Percentiles rank a stretch among this genome's conserved stretches.
Evolutionary conservation across 164 flowering plant species (phyloP).

Genomic region (Brasenia schreberi): DNA sequence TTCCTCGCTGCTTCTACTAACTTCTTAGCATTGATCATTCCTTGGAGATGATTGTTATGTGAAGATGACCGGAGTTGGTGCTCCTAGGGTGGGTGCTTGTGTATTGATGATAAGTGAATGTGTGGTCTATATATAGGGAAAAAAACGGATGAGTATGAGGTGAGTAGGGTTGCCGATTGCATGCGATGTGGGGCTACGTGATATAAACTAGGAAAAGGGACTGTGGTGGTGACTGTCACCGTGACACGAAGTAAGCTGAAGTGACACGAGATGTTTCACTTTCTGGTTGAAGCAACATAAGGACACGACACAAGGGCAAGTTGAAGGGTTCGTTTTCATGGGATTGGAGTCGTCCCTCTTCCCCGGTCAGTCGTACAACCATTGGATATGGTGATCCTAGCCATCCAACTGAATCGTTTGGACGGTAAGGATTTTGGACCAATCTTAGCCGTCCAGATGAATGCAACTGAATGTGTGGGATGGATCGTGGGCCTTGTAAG

Average conservation of each 20-base stretch:
- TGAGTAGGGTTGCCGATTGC: neutral
- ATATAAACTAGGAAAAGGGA: neutral
- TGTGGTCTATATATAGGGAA: neutral
- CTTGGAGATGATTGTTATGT: neutral
- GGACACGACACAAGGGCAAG: too few species aligned
- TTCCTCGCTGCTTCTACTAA: constrained; percentile 12
- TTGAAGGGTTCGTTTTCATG: neutral
- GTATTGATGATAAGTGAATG: neutral
- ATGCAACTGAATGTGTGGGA: too few species aligned
- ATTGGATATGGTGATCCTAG: too few species aligned
- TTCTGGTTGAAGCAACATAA: too few species aligned
- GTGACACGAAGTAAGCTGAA: too few species aligned
- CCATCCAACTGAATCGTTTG: too few species aligned
- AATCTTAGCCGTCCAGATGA: too few species aligned
- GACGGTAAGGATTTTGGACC: too few species aligned
- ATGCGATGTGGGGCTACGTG: neutral
- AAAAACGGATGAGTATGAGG: neutral
- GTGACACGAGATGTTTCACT: too few species aligned
- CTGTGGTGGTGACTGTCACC: neutral
- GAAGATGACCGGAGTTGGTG: neutral
- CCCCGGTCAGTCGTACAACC: neutral
- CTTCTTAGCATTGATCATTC: constrained; percentile 15
- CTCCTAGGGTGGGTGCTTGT: neutral
- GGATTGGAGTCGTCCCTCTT: neutral
- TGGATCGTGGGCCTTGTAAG: neutral